Conservation (phyloP, 106 monocot species). For the Posidonia australis region DNA sequence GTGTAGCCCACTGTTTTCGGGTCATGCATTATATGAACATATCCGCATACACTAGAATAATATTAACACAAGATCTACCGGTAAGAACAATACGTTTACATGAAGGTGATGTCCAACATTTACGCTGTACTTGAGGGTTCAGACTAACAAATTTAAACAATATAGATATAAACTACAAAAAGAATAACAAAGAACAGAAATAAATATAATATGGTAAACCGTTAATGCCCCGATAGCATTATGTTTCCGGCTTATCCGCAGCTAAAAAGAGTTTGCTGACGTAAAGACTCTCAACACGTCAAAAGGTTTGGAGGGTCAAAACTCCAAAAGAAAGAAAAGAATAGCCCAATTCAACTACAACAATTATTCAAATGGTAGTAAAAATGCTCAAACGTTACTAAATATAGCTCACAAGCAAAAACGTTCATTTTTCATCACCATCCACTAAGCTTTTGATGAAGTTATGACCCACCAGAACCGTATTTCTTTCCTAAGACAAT, state of each 20-base stretch:
- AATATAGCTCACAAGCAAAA: neutral
- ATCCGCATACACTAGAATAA: no score
- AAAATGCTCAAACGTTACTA: neutral
- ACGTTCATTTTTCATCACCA: conserved; percentile 11
- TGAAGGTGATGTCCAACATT: no score
- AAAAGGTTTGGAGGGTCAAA: conserved; percentile 4
- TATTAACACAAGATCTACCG: no score
- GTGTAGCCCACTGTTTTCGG: no score
- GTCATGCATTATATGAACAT: no score
- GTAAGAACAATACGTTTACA: no score
- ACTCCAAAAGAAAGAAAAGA: conserved; percentile 2
- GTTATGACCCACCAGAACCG: conserved; percentile 14
- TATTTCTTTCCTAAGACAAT: conserved; percentile 24
- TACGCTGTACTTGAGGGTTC: no score
- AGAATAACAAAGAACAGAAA: no score
- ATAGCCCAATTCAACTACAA: neutral
- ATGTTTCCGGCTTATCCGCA: neutral
- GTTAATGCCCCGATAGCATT: no score
- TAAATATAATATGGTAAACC: no score
- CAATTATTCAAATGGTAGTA: conserved; percentile 5
- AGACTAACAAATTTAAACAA: no score
- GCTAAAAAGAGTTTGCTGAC: neutral
- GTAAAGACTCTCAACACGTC: neutral
- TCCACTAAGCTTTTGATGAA: neutral
- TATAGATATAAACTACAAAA: no score